These are phyloP conservation scores for Caryopteris hybrid DNA, from an alignment of 305 asterid genomes.

Conservation along the genomic window DNA sequence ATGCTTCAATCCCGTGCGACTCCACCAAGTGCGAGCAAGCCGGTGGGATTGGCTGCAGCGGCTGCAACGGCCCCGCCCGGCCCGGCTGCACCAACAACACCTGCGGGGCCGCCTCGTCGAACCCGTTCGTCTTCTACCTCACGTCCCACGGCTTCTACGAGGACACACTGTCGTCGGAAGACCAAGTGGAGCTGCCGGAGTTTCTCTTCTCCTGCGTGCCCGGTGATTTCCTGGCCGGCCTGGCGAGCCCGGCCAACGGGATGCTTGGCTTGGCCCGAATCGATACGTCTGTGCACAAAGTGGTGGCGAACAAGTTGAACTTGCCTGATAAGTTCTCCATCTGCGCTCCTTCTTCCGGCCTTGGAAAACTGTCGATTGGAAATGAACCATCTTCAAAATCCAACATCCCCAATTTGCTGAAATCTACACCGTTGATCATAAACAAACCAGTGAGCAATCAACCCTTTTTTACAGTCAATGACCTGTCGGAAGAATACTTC, in stretches of 20 bases:
- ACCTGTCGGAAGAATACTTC: slow-evolving; percentile 37
- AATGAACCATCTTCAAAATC: neutral
- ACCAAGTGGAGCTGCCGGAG: neutral
- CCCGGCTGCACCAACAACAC: slow-evolving; percentile 47
- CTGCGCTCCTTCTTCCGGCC: slow-evolving; percentile 25
- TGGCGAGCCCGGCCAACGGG: slow-evolving; percentile 26
- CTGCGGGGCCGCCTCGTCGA: slow-evolving; percentile 25
- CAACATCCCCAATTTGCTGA: neutral
- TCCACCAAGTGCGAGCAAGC: slow-evolving; percentile 22
- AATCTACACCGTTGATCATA: slow-evolving; percentile 25
- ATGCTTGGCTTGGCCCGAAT: slow-evolving; percentile 20
- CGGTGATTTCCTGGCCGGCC: slow-evolving; percentile 14
- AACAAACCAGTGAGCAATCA: slow-evolving; percentile 25
- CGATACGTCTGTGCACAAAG: neutral
- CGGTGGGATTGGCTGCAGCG: slow-evolving; percentile 24
- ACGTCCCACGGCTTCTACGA: slow-evolving; percentile 21
- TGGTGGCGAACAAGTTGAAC: slow-evolving; percentile 14
- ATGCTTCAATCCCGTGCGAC: slow-evolving; percentile 33
- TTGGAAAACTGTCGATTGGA: slow-evolving; percentile 21
- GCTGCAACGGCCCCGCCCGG: slow-evolving; percentile 28
- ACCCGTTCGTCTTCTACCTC: slow-evolving; percentile 22
- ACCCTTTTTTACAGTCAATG: slow-evolving; percentile 11
- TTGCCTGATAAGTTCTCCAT: slow-evolving; percentile 21
- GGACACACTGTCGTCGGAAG: slow-evolving; percentile 11
- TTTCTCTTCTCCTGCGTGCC: slow-evolving; percentile 27